Base-by-base conservation (phyloP, 768 basidiomycete species). In the Astraeus odoratus region DNA sequence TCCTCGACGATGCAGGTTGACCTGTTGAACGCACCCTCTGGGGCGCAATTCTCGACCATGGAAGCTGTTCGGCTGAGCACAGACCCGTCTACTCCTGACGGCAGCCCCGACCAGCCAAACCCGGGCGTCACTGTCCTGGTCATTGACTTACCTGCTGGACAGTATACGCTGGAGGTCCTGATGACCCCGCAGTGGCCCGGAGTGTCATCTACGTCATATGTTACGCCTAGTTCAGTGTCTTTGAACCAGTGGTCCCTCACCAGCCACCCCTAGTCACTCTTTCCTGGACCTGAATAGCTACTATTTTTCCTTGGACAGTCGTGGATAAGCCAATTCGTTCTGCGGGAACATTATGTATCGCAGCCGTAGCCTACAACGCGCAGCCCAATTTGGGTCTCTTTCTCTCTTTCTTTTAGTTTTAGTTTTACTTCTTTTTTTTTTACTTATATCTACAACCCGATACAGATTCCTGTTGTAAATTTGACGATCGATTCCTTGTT, bases 101-200 rank as follows among this genome's bases (percentile, higher is more conserved):
- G 53, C 0, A 60, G 64, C 56, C 54, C 72, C 5, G 90, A 94
- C 65, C 87, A 88, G 61, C 58, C 66, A 8, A 96, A 98, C 66
- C 71, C 76, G 0, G 80, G 78, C 20, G 87, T 93, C 47, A 82
- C 76, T 12, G 93, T 97, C 16, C 69, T 99, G 42, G 72, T 73
- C 46, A 82, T 99, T 60, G 73, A 67, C 52, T 54, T 76, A 10
- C 66, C 83, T 5, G 72, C 76, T 22, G 91, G 90, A n/a, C 66
- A 67, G 38, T 83, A 88, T 65, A 84, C 69, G 13, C 64, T 96
- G 39, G 79, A 94, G 67, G 83, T 97, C 42, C 62, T 98, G 60
- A 86, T 98, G 70, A 92, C 79, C 64, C 96, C 95, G n/a, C 87
- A 95, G 57, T 97, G 93, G 92, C 64, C 71, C 30, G 81, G 77